These are phyloP conservation scores for Quercus dentata DNA, from an alignment of 306 rosid genomes.

Conservation along the genomic window DNA sequence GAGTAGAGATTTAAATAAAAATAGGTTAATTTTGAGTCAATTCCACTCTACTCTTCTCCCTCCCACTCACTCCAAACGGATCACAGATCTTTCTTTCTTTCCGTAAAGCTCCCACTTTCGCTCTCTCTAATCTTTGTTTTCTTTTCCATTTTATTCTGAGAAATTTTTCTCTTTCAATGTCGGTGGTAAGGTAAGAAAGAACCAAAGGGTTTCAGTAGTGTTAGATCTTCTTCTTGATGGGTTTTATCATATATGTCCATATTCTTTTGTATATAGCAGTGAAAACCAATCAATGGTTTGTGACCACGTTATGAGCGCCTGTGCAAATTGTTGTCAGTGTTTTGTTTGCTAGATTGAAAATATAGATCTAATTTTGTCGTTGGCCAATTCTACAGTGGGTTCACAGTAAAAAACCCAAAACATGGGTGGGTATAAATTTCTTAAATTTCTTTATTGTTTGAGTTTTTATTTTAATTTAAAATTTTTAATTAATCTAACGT, in stretches of 20 bases:
- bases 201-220: conserved; percentile 13
- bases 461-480: too few species aligned
- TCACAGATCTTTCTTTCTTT: conserved; percentile 10
- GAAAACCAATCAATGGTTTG: background rate
- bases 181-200: conserved; percentile 18
- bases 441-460: too few species aligned
- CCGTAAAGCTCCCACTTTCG: background rate
- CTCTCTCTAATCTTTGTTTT: conserved; percentile 9
- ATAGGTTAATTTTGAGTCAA: too few species aligned
- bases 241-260: background rate
- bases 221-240: background rate
- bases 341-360: too few species aligned
- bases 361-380: too few species aligned
- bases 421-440: too few species aligned
- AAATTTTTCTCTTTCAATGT: conserved; percentile 19
- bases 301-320: conserved; percentile 25
- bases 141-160: background rate
- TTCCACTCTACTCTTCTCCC: too few species aligned
- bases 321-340: too few species aligned
- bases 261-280: background rate
- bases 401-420: too few species aligned
- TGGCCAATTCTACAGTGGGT: too few species aligned
- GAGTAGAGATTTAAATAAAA: accelerated
- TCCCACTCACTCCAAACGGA: accelerated
- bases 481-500: too few species aligned